Base-by-base conservation (phyloP, 2,329 filamentous ascomycete species). In the Talaromyces sp. region DNA sequence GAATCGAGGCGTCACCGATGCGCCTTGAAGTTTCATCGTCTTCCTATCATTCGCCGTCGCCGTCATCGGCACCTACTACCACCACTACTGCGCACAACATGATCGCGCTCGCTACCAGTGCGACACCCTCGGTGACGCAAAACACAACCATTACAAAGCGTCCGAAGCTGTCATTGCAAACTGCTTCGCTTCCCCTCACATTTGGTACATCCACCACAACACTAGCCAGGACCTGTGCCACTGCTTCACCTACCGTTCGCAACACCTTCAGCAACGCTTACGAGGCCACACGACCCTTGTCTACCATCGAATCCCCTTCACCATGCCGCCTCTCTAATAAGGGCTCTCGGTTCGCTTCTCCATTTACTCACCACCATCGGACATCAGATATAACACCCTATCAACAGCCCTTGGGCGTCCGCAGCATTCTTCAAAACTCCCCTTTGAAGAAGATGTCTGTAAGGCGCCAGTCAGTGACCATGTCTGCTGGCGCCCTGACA, bases 181-280 rank as follows among this genome's bases (percentile, higher is more conserved):
- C 85, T 13, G 73, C 80, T 13, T 73, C 75, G 50, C 70, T 80
- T 2, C 76, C 78, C 41, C 75, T 79, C 56, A 79, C 80, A 24
- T 84, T 84, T 69, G 82, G 82, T 60, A 84, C 80, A 63, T 58
- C 59, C 38, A 61, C 24, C 14, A 61, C 59, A 17, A 41, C 51
- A 31, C 51, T 61, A 11, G 56, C 59, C 49, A 41, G 55, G 26
- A 38, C 59, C 21, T 61, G 59, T 46, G 79, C 78, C 41, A 71
- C 73, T 1, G 78, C 81, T 31, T 86, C 85, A 8, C 85, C 85
- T 11, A 87, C 85, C 1, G 75, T 80, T 49, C 78, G 82, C 66
- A 87, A 87, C 71, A 87, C 85, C 56, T 85, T 86, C 68, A 80
- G 76, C 66, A 87, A 87, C 72, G 81, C 82, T 56, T 85, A 84